These are phyloP conservation scores for Pseudozyma hubeiensis DNA, from an alignment of 1,284 basidiomycete genomes.

Conservation along the genomic window DNA sequence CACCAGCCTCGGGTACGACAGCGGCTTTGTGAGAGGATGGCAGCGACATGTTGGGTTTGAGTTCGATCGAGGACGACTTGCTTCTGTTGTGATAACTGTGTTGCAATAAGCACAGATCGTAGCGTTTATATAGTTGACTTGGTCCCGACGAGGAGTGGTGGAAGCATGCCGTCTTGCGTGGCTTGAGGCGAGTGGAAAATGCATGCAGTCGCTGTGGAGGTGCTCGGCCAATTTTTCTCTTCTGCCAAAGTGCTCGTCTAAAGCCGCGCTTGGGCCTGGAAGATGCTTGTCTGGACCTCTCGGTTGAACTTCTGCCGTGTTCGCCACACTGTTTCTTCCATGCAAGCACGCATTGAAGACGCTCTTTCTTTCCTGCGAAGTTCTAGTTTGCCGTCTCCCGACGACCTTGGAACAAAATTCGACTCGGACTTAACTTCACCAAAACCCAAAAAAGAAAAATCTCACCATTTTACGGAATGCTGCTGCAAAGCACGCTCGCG, in stretches of 20 bases:
- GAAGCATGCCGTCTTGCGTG: not conserved
- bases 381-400: no score
- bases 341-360: not conserved
- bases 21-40: conserved; percentile 41
- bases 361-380: no score
- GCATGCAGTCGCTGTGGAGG: conserved; percentile 1
- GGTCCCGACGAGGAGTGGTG: not conserved
- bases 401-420: not conserved
- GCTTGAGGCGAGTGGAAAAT: not conserved
- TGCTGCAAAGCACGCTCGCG: not conserved
- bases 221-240: conserved; percentile 6
- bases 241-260: not conserved
- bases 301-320: not conserved
- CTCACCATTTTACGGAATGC: no score
- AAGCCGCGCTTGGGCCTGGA: not conserved
- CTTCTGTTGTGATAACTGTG: not conserved
- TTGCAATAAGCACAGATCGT: not conserved
- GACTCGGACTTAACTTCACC: conserved; percentile 7
- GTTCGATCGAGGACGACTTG: not conserved
- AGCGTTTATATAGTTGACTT: not conserved
- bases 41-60: conserved; percentile 25
- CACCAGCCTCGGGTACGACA: conserved; percentile 37
- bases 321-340: not conserved
- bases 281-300: not conserved
- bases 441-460: not conserved